Percentiles rank a stretch among this genome's conserved stretches.
Evolutionary conservation across 202 grass and related monocot genomes (phyloP).

Genomic region (Elaeis oleifera): DNA sequence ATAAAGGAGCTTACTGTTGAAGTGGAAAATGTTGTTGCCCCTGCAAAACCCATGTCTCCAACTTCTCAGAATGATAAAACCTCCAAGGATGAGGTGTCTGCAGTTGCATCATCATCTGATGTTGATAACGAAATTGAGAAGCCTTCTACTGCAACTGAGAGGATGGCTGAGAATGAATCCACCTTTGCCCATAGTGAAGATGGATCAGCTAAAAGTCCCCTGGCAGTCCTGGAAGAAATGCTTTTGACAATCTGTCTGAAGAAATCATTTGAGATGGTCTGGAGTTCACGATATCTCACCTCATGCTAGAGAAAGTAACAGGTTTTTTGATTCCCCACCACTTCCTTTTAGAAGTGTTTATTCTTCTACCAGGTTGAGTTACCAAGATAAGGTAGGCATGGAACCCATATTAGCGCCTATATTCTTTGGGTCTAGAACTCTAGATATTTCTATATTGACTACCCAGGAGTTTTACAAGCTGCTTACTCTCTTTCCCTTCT

Average conservation of each 20-base stretch:
- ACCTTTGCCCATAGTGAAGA: constrained; percentile 29
- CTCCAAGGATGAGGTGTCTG: constrained; percentile 33
- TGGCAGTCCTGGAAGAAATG: constrained; percentile 62
- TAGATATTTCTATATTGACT: too few relatives aligned
- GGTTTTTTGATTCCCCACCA: constrained; percentile 30
- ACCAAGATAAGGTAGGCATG: too few relatives aligned
- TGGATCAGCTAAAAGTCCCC: constrained; percentile 40
- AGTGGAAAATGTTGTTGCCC: constrained; percentile 44
- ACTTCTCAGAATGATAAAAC: constrained; percentile 42
- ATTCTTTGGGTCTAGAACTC: too few relatives aligned
- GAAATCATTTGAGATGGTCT: constrained; percentile 36
- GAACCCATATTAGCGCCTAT: too few relatives aligned
- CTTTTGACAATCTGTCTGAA: constrained; percentile 37
- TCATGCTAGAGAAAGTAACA: constrained; percentile 50
- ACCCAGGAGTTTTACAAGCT: too few relatives aligned
- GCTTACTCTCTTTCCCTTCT: too few relatives aligned
- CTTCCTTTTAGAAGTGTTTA: too few relatives aligned
- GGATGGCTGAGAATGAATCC: constrained; percentile 42
- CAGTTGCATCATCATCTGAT: constrained; percentile 36
- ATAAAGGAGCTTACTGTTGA: constrained; percentile 96
- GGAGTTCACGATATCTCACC: constrained; percentile 56
- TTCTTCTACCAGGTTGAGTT: too few relatives aligned
- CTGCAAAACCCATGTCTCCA: constrained; percentile 43
- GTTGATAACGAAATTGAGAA: constrained; percentile 54
- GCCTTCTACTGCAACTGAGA: constrained; percentile 31